Conservation (phyloP, 441 rosid genomes). For the Jatropha multifida region DNA sequence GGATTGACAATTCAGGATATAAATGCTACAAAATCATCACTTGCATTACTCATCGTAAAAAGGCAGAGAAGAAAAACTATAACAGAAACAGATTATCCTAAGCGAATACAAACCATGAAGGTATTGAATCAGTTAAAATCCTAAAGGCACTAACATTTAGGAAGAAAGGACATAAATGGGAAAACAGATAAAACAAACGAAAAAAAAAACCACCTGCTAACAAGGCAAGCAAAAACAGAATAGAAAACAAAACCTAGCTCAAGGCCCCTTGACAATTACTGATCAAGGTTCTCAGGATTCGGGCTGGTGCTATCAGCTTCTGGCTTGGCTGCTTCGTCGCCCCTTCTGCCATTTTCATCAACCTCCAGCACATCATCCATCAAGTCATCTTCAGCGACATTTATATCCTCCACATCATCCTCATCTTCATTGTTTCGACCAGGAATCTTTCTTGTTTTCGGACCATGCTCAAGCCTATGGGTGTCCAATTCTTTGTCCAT, state of each 20-base stretch:
- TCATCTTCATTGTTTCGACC: constrained; percentile 70
- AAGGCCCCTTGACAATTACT: constrained; percentile 16
- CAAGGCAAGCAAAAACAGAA: constrained; percentile 9
- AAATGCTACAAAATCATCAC: background rate
- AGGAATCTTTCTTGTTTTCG: constrained; percentile 81
- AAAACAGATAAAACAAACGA: background rate
- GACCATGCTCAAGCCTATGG: constrained; percentile 95
- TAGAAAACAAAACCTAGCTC: constrained; percentile 1
- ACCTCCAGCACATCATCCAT: constrained; percentile 81
- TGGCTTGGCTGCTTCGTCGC: constrained; percentile 41
- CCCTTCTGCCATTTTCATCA: constrained; percentile 51
- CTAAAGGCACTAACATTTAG: background rate
- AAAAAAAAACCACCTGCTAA: background rate
- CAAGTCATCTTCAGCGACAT: constrained; percentile 83
- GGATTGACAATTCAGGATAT: background rate
- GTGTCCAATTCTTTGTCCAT: constrained; percentile 95
- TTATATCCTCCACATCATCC: constrained; percentile 86
- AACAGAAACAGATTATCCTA: background rate
- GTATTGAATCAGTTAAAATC: background rate
- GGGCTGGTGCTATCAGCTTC: constrained; percentile 43
- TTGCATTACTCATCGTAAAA: background rate
- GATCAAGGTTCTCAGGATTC: constrained; percentile 28
- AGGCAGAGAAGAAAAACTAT: too few species aligned
- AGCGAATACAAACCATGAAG: background rate
- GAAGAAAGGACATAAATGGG: background rate